phyloP scores from a whole-genome alignment of 148 eudicot species.

The Fagopyrum homotropicum region DNA sequence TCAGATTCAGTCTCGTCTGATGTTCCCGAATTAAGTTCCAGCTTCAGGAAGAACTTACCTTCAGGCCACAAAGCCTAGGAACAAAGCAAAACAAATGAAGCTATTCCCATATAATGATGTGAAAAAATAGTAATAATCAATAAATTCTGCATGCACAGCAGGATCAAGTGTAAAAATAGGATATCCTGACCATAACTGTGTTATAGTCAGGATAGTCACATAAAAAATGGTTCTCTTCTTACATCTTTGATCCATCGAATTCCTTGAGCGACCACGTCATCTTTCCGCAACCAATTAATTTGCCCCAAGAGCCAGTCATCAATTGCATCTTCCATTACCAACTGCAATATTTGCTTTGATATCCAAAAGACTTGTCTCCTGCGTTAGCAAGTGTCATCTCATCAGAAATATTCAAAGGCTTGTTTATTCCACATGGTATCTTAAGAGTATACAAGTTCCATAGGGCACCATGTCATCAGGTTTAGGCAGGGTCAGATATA shows the following conservation, averaged over 20 bases:
- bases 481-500: background rate
- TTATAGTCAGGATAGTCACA: background rate
- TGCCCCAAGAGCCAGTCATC: slow-evolving; percentile 93
- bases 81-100: background rate
- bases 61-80: slow-evolving; percentile 84
- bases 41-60: slow-evolving; percentile 67
- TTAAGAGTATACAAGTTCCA: background rate
- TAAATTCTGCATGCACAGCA: background rate
- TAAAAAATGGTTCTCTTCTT: slow-evolving; percentile 23
- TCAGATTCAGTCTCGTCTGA: slow-evolving; percentile 35
- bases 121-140: background rate
- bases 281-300: slow-evolving; percentile 84
- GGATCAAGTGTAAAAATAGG: background rate
- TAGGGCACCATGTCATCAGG: background rate
- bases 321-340: slow-evolving; percentile 96
- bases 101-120: background rate
- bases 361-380: slow-evolving; percentile 99
- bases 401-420: background rate
- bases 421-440: background rate
- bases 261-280: slow-evolving; percentile 72
- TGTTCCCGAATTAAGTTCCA: slow-evolving; percentile 28
- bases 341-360: slow-evolving; percentile 92
- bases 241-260: slow-evolving; percentile 90
- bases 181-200: background rate
- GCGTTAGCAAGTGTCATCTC: slow-evolving; percentile 20